Base-by-base conservation (phyloP, 306 rosid genomes). In the Acacia melanoxylon region DNA sequence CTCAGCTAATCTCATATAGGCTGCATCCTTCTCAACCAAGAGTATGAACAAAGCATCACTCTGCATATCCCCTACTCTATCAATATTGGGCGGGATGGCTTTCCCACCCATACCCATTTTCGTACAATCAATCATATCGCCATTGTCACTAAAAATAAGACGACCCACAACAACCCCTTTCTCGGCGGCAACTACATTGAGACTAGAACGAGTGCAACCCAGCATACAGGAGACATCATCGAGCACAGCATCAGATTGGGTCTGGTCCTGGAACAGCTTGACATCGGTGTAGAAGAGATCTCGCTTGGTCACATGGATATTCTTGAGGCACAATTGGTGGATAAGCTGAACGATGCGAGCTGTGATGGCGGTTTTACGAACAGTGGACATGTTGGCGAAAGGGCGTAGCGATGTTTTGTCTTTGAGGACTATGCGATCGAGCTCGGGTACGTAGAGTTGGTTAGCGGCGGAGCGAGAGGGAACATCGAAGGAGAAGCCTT, bases 61-160 rank as follows among this genome's bases (percentile, higher is more conserved):
- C 81, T 89, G 90, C 98, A 95, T 91, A 87, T 95, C 94, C 80
- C 94, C 97, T 52, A 94, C 97, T 74, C 97, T 84, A 62, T 89
- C 95, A 51, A 94, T 94, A 82, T 94, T 93, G 0, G 98, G 98
- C 0, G 98, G 98, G 65, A 95, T 93, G 0, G 97, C 97, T 14
- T 95, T 92, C 3, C 97, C 98, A 1, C 98, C 98, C 97, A 93
- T 91, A 0, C 98, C 98, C 98, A 95, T 95, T 76, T 94, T 95
- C 0, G 98, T 93, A 76, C 98, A 95, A 62, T 95, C 98, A 4
- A 95, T 95, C 93, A 93, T 88, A 72, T 95, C 98, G 6, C 98
- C 97, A 68, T 91, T 90, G 83, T 95, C 98, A 33, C 98, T 95
- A 85, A 95, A 95, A 78, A 95, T 88, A 5, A 95, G 84, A 27